phyloP scores from a whole-genome alignment of 495 filamentous ascomycete species.

The Penicilliopsis zonata region DNA sequence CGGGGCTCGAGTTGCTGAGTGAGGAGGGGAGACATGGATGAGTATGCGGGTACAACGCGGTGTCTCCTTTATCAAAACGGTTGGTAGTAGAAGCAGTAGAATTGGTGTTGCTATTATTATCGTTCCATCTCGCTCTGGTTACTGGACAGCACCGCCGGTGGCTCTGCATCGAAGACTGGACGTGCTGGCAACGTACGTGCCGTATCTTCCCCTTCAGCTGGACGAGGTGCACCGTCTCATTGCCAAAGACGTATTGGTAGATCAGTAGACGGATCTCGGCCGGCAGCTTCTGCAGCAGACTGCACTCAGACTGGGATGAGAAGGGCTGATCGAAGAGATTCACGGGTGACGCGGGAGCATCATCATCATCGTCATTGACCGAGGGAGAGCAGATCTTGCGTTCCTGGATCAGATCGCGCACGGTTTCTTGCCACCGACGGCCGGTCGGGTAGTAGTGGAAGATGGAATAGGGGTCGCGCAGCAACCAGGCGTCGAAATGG shows the following conservation, averaged over 20 bases:
- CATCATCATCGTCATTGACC: slow-evolving; percentile 1
- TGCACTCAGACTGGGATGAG: slow-evolving; percentile 10
- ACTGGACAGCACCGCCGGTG: slow-evolving; percentile 28
- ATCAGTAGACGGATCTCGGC: slow-evolving; percentile 45
- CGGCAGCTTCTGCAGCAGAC: slow-evolving; percentile 27
- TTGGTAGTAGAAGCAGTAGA: no score
- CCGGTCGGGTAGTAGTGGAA: slow-evolving; percentile 33
- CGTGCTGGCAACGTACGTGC: slow-evolving; percentile 22
- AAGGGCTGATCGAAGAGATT: slow-evolving; percentile 10
- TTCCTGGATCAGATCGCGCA: slow-evolving; percentile 26
- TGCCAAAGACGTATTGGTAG: slow-evolving; percentile 38
- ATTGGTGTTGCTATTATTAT: slow-evolving; percentile 8
- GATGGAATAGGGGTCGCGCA: slow-evolving; percentile 35
- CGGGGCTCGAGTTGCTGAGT: slow-evolving; percentile 12
- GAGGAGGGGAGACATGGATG: slow-evolving; percentile 14
- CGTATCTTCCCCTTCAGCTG: slow-evolving; percentile 29
- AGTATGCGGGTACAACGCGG: slow-evolving; percentile 29
- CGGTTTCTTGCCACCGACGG: slow-evolving; percentile 27
- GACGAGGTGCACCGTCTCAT: slow-evolving; percentile 28
- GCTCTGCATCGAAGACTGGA: slow-evolving; percentile 12
- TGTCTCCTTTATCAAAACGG: no score
- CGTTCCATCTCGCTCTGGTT: slow-evolving; percentile 27
- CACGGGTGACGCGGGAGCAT: slow-evolving; percentile 3
- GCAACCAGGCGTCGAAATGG: slow-evolving; percentile 34
- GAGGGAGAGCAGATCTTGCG: slow-evolving; percentile 27